Percentiles rank a stretch among this genome's conserved stretches.
phyloP scores from a whole-genome alignment of 2,329 filamentous ascomycete genomes.

The Orbilia brochopaga region DNA sequence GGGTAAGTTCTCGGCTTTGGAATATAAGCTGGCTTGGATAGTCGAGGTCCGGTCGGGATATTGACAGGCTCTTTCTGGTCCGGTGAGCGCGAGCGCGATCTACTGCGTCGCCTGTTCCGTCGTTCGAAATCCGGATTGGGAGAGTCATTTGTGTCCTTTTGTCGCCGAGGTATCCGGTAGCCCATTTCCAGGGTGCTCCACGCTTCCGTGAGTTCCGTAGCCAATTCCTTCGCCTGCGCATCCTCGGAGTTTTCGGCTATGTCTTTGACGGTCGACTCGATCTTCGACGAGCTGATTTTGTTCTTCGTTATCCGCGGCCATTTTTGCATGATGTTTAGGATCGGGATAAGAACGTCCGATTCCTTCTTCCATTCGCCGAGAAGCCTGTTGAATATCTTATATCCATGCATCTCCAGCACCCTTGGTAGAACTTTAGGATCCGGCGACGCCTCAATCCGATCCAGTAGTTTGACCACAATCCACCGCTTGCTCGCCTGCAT shows the following conservation, averaged over 20 bases:
- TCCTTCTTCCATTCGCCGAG: constrained; percentile 87
- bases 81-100: constrained; percentile 35
- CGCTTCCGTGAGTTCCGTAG: constrained; percentile 74
- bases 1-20: constrained; percentile 34
- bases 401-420: constrained; percentile 95
- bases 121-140: constrained; percentile 41
- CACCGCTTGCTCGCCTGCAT: constrained; percentile 99
- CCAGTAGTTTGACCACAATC: constrained; percentile 94
- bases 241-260: constrained; percentile 70
- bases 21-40: constrained; percentile 37
- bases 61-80: constrained; percentile 40
- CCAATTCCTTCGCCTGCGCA: constrained; percentile 74
- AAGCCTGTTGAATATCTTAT: constrained; percentile 88
- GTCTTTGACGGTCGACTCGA: constrained; percentile 78
- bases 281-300: constrained; percentile 96
- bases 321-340: constrained; percentile 84
- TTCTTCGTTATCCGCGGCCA: constrained; percentile 92
- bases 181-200: constrained; percentile 90
- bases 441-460: constrained; percentile 83
- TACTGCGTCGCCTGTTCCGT: constrained; percentile 38
- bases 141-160: constrained; percentile 41
- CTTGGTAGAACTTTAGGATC: constrained; percentile 86
- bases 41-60: constrained; percentile 34
- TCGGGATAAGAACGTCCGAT: constrained; percentile 84
- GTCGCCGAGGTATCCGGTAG: constrained; percentile 81